Percentiles rank a stretch among this genome's conserved stretches.
Evolutionary conservation across 2,329 filamentous ascomycete species (phyloP).

Genomic region (Ophiostoma piceae): DNA sequence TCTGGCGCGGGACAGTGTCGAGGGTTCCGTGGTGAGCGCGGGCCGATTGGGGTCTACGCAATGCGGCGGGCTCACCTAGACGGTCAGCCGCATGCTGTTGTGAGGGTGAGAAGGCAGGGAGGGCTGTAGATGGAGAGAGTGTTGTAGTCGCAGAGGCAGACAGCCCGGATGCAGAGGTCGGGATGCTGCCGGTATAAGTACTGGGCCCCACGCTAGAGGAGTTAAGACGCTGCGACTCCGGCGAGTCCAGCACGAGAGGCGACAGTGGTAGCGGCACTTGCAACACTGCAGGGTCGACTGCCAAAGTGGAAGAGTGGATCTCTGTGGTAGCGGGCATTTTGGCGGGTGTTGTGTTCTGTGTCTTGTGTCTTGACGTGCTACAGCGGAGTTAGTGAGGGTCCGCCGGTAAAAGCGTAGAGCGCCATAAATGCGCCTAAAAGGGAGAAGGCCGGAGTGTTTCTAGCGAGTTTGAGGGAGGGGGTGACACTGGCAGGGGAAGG

Average conservation of each 20-base stretch:
- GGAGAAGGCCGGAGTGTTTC: not conserved
- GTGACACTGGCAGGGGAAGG: not conserved
- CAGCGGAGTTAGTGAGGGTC: not conserved
- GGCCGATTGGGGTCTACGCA: constrained; percentile 25
- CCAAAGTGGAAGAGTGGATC: constrained; percentile 22
- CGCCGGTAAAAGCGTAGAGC: not conserved
- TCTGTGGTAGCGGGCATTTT: constrained; percentile 38
- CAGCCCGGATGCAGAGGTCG: not conserved
- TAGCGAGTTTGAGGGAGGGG: constrained; percentile 15
- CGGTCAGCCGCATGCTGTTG: constrained; percentile 21
- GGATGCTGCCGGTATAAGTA: not conserved
- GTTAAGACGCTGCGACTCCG: constrained; percentile 7
- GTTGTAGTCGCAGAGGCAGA: not conserved
- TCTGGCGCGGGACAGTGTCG: constrained; percentile 69
- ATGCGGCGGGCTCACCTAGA: constrained; percentile 19
- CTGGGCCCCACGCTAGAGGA: constrained; percentile 3
- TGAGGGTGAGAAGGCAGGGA: constrained; percentile 30
- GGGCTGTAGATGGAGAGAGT: not conserved
- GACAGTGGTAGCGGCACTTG: constrained; percentile 25
- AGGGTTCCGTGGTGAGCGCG: constrained; percentile 43
- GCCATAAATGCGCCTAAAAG: not conserved
- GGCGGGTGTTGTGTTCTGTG: not conserved
- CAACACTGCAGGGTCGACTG: constrained; percentile 47
- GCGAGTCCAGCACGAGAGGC: not conserved
- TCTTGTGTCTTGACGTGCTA: not conserved